A percentile compares a stretch with the other conserved stretches of the same genome.
phyloP scores from a whole-genome alignment of 140 eudicot genomes.

The Flaveria floridana region DNA sequence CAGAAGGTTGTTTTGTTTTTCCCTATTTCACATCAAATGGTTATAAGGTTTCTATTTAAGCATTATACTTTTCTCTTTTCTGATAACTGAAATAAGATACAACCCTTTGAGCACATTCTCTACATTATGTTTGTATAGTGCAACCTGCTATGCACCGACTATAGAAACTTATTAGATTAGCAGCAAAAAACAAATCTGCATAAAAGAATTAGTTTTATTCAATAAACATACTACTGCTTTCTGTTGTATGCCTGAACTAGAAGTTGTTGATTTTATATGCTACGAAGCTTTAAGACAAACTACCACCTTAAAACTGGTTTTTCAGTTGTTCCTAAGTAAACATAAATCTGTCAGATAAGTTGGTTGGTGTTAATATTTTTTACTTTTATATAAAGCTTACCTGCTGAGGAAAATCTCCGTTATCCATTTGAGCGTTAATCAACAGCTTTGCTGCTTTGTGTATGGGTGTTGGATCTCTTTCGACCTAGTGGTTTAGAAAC shows the following conservation, averaged over 20 bases:
- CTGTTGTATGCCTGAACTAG: background rate
- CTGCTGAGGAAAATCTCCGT: constrained; percentile 37
- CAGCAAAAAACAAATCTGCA: no score
- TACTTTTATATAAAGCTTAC: background rate
- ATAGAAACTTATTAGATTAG: no score
- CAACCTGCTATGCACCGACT: no score
- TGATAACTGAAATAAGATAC: no score
- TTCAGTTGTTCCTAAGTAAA: background rate
- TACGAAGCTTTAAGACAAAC: background rate
- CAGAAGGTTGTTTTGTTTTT: no score
- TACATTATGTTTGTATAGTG: no score
- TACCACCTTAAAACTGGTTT: background rate
- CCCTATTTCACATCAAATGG: no score
- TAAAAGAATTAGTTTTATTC: no score
- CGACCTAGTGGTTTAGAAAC: constrained; percentile 9
- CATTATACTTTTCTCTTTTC: no score
- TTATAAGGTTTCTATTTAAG: no score
- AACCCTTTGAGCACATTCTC: no score
- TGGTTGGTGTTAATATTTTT: background rate
- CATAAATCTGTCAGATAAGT: background rate
- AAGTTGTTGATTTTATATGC: background rate
- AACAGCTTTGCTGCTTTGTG: constrained; percentile 35
- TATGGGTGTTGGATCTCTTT: constrained; percentile 30
- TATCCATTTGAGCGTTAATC: constrained; percentile 34
- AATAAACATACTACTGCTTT: no score